Evolutionary conservation across 768 basidiomycete species (phyloP).

Genomic region (Grammothele lineata): DNA sequence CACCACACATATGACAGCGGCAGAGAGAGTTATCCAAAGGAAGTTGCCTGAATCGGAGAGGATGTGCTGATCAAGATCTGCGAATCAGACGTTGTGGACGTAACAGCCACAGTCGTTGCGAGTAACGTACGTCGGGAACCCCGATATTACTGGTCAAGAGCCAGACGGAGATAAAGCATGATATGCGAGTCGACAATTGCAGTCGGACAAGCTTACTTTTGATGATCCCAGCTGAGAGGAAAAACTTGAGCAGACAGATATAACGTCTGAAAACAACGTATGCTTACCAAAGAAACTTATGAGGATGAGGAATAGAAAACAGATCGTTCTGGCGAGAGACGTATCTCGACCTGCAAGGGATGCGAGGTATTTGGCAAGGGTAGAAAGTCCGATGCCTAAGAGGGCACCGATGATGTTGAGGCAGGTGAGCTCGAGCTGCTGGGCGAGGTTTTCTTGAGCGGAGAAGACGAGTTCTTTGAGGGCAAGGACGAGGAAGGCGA

Average conservation of each 20-base stretch:
- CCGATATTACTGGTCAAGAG: constrained; percentile 37
- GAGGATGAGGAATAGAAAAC: constrained; percentile 36
- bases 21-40: constrained; percentile 37
- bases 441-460: constrained; percentile 42
- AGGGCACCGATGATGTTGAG: constrained; percentile 41
- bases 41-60: constrained; percentile 28
- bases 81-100: not conserved
- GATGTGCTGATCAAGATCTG: constrained; percentile 19
- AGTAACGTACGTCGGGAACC: constrained; percentile 26
- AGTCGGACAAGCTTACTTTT: constrained; percentile 45
- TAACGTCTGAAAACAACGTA: constrained; percentile 34
- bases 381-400: constrained; percentile 34
- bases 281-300: constrained; percentile 38
- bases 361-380: constrained; percentile 32
- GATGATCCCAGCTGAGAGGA: constrained; percentile 30
- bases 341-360: constrained; percentile 24
- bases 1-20: constrained; percentile 34
- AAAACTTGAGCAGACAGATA: not conserved
- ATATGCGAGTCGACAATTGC: constrained; percentile 40
- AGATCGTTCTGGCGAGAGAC: constrained; percentile 29
- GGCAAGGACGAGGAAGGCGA: constrained; percentile 34
- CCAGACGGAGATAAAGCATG: constrained; percentile 46
- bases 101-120: no score
- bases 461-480: constrained; percentile 47
- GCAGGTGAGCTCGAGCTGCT: constrained; percentile 42